Conservation (phyloP, 192 early-diverging fungal species). For the Thamnidium elegans region DNA sequence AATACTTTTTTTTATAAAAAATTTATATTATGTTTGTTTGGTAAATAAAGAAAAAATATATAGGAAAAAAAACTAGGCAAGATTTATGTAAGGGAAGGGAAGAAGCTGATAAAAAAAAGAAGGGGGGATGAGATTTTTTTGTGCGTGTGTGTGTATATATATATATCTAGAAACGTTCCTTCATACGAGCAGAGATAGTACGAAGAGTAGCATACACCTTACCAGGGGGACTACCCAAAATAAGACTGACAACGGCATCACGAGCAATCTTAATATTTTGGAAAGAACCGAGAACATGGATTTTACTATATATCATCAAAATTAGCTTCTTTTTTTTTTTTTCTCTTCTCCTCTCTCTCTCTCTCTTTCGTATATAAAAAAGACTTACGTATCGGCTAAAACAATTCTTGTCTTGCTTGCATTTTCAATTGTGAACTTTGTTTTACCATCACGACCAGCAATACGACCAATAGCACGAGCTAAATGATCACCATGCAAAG, state of each 20-base stretch:
- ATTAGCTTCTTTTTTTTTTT: background rate
- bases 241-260: slow-evolving; percentile 87
- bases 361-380: background rate
- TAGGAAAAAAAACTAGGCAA: background rate
- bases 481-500: slow-evolving; percentile 91
- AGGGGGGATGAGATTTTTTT: background rate
- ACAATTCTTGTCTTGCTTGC: slow-evolving; percentile 94
- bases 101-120: background rate
- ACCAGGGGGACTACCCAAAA: slow-evolving; percentile 93
- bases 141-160: background rate
- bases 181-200: slow-evolving; percentile 85
- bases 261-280: slow-evolving; percentile 96
- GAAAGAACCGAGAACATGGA: slow-evolving; percentile 94
- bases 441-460: slow-evolving; percentile 96
- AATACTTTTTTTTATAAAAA: too few species aligned
- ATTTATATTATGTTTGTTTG: background rate
- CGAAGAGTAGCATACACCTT: slow-evolving; percentile 93
- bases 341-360: too few species aligned
- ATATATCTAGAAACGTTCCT: slow-evolving; percentile 81
- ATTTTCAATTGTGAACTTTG: slow-evolving; percentile 97
- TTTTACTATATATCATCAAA: slow-evolving; percentile 55
- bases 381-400: slow-evolving; percentile 83
- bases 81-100: slow-evolving; percentile 1
- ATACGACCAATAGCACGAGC: slow-evolving; percentile 97
- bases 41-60: slow-evolving; percentile 19